Base-by-base conservation (phyloP, 1,284 basidiomycete species). In the Cerioporus squamosus region DNA sequence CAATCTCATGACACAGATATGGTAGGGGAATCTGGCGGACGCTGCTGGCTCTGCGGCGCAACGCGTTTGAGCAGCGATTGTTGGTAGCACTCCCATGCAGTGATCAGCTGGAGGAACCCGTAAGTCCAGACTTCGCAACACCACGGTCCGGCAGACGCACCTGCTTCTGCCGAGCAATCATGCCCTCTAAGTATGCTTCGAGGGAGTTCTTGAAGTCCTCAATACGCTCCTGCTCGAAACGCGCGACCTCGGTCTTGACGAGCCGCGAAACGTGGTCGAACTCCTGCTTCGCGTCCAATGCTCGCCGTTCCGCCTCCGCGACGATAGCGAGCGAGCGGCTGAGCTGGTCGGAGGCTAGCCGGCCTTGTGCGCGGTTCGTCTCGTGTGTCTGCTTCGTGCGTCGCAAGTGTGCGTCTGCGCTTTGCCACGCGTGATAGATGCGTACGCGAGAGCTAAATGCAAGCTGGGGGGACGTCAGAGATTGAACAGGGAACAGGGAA, bases 161-260 rank as follows among this genome's bases (percentile, higher is more conserved):
- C 80, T 94, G 87, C 72, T 89, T 90, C 76, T 97, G 94, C 49
- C 90, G 77, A 24, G 79, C 72, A 49, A 95, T 89, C 88, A 95
- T 91, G 10, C 91, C 91, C 50, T 91, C 88, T 58, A 96, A 74
- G 74, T 93, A 95, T 1, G 79, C 79, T 67, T 91, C 90, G 57
- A 97, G 73, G 2, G 87, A 81, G 33, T 81, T 78, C 71, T 93
- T 94, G 72, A 97, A 94, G 69, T 97, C 94, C 46, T 93, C 88
- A 29, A 98, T 86, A 44, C 95, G 86, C 74, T 98, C 96, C 68
- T 88, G 84, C 75, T 99, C 97, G 70, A 99, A 98, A 33, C 95
- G 80, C n/a, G 87, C 88, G 68, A 97, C 88, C 76, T 99, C 97
- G 4, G 83, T 77, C 75, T 98, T 98, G 68, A 95, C 90, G 24